Evolutionary conservation across 78 protist genomes (phyloP).

Genomic region (Dictyostelium intermedium): DNA sequence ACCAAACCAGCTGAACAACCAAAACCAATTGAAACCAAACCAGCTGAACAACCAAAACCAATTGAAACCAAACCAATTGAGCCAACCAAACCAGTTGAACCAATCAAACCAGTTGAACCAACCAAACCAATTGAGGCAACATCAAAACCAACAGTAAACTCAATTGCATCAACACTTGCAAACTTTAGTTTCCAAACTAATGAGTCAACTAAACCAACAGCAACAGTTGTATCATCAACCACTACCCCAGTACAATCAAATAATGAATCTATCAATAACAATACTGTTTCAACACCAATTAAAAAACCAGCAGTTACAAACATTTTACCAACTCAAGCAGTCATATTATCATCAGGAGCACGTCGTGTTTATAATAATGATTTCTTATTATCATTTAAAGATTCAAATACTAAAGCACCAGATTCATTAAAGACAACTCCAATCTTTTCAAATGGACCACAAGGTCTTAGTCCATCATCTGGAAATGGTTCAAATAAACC

Average conservation of each 20-base stretch:
- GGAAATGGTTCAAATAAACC: background rate
- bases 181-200: slow-evolving; percentile 34
- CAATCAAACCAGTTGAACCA: background rate
- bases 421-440: slow-evolving; percentile 26
- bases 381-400: slow-evolving; percentile 14
- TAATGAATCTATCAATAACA: background rate
- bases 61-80: background rate
- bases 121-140: background rate
- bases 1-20: background rate
- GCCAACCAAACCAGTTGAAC: background rate
- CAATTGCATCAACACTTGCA: background rate
- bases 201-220: background rate
- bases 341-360: background rate
- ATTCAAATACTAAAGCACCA: slow-evolving; percentile 32
- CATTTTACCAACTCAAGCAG: background rate
- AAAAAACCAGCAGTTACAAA: slow-evolving; percentile 40
- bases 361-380: slow-evolving; percentile 14
- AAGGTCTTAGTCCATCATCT: background rate
- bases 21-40: background rate
- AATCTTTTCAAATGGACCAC: slow-evolving; percentile 23
- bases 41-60: background rate
- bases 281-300: background rate
- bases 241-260: background rate
- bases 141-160: background rate
- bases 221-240: background rate